phyloP scores from a whole-genome alignment of 2,329 filamentous ascomycete species.

The Colletotrichum plurivorum region DNA sequence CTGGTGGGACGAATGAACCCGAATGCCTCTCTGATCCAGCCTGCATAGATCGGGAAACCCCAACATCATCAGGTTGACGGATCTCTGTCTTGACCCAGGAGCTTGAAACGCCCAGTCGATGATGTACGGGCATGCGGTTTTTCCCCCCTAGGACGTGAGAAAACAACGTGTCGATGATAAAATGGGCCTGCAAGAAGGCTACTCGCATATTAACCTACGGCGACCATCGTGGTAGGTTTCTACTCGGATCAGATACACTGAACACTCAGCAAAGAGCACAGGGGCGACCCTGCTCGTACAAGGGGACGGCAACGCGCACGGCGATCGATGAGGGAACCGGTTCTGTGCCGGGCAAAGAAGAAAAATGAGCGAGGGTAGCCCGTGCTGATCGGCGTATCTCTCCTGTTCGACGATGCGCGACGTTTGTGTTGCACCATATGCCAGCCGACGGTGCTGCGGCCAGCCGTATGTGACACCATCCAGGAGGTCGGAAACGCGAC shows the following conservation, averaged over 20 bases:
- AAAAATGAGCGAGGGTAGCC: constrained; percentile 7
- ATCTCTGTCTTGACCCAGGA: no score
- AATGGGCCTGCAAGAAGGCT: constrained; percentile 26
- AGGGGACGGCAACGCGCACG: constrained; percentile 15
- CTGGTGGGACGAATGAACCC: background rate
- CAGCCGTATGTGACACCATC: constrained; percentile 35
- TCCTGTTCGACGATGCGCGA: constrained; percentile 43
- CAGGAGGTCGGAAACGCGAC: constrained; percentile 32
- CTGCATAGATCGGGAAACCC: background rate
- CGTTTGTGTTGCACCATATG: constrained; percentile 48
- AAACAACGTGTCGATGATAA: background rate
- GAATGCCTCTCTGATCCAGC: background rate
- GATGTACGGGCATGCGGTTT: background rate
- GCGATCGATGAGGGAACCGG: constrained; percentile 6
- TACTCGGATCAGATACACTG: constrained; percentile 33
- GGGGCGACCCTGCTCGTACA: constrained; percentile 31
- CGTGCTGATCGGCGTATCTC: constrained; percentile 16
- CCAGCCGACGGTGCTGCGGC: constrained; percentile 40
- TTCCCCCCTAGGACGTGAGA: background rate
- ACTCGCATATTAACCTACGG: constrained; percentile 25
- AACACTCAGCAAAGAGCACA: constrained; percentile 26
- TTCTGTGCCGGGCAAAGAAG: constrained; percentile 8
- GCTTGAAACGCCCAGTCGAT: no score
- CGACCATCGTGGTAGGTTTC: constrained; percentile 20
- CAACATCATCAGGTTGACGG: background rate